Conservation (phyloP, 148 eudicot genomes). For the Camellia granthamiana region DNA sequence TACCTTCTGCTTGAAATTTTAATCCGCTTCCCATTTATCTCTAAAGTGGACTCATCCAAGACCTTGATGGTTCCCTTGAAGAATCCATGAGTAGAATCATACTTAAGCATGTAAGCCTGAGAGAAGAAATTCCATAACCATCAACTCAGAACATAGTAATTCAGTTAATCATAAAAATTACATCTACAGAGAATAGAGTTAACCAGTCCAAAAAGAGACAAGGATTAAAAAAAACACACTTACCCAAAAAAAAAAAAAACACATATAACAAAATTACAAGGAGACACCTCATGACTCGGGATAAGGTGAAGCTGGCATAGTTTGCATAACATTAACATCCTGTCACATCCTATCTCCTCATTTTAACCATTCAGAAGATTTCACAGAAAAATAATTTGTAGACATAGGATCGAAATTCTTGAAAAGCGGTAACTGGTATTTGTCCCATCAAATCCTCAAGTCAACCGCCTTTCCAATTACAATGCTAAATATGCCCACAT, state of each 20-base stretch:
- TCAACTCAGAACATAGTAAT: background rate
- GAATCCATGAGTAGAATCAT: conserved; percentile 95
- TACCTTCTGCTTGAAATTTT: conserved; percentile 81
- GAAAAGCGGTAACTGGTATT: background rate
- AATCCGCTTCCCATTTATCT: conserved; percentile 79
- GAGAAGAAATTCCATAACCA: conserved; percentile 14
- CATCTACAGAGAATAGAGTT: background rate
- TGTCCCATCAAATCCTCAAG: background rate
- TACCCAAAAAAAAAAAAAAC: background rate
- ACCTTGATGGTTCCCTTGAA: conserved; percentile 73
- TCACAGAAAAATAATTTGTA: too few relatives aligned
- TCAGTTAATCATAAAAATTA: background rate
- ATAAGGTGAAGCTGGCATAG: too few relatives aligned
- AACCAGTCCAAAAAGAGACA: background rate
- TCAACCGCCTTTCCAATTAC: background rate
- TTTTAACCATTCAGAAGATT: too few relatives aligned
- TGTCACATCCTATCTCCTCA: too few relatives aligned
- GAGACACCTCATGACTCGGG: background rate
- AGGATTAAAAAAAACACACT: background rate
- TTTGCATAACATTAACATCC: too few relatives aligned
- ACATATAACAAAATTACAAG: background rate
- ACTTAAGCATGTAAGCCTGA: conserved; percentile 96
- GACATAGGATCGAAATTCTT: too few relatives aligned
- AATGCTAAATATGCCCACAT: too few relatives aligned
- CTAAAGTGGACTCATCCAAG: conserved; percentile 77